Conservation (phyloP, 2,329 filamentous ascomycete genomes). For the Epichloe gansuensis region DNA sequence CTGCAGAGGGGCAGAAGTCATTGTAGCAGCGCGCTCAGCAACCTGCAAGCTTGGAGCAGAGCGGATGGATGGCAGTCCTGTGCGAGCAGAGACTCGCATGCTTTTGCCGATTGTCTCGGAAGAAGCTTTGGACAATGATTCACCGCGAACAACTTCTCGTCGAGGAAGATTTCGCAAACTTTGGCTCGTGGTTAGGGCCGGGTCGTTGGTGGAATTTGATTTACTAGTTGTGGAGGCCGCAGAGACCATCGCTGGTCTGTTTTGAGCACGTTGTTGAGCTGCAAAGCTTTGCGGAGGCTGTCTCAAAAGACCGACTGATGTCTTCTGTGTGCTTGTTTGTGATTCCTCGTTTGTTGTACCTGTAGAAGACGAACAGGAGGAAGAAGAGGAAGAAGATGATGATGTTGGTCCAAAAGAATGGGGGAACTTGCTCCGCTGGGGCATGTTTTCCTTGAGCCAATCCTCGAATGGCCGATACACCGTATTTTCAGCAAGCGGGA, state of each 20-base stretch:
- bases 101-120: constrained; percentile 14
- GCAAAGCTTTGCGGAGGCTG: constrained; percentile 52
- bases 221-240: constrained; percentile 16
- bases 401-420: constrained; percentile 1
- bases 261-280: constrained; percentile 49
- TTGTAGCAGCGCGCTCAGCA: constrained; percentile 19
- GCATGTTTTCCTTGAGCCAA: constrained; percentile 39
- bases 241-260: constrained; percentile 25
- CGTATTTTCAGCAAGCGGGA: constrained; percentile 47
- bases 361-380: constrained; percentile 5
- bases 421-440: constrained; percentile 3
- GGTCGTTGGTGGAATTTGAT: constrained; percentile 14
- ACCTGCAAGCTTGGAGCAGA: constrained; percentile 15
- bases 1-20: constrained; percentile 13
- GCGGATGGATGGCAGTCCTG: constrained; percentile 15
- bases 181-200: constrained; percentile 15
- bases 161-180: constrained; percentile 17
- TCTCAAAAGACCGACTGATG: constrained; percentile 32
- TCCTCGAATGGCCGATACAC: constrained; percentile 54
- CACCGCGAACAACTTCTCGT: constrained; percentile 16
- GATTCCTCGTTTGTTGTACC: constrained; percentile 19
- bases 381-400: constrained; percentile 4
- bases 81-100: constrained; percentile 16
- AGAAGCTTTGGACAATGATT: constrained; percentile 12
- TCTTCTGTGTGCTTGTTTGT: constrained; percentile 19